A percentile compares a stretch with the other conserved stretches of the same genome.
Evolutionary conservation across 345 rosid species (phyloP).

Genomic region (Arabidopsis suecica): DNA sequence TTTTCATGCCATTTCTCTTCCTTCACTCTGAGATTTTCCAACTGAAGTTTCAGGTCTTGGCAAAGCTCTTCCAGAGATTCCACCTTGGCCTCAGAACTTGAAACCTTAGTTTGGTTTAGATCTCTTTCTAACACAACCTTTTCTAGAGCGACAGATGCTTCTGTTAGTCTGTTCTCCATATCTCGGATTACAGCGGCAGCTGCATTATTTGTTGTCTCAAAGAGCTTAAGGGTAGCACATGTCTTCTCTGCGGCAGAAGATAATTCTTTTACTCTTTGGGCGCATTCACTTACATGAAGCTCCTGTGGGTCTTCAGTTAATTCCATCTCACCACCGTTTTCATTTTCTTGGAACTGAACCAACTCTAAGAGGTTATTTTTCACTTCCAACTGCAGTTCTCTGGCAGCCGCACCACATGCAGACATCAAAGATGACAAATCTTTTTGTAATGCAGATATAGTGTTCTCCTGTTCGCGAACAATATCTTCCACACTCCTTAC

Average conservation of each 20-base stretch:
- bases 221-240: conserved; percentile 50
- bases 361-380: conserved; percentile 55
- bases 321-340: conserved; percentile 47
- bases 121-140: conserved; percentile 60
- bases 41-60: conserved; percentile 54
- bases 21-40: conserved; percentile 52
- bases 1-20: conserved; percentile 69
- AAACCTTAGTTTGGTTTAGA: conserved; percentile 53
- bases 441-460: conserved; percentile 52
- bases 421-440: conserved; percentile 56
- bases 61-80: conserved; percentile 57
- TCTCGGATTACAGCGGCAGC: conserved; percentile 60
- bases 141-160: conserved; percentile 48
- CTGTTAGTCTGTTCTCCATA: conserved; percentile 62
- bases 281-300: conserved; percentile 46
- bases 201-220: conserved; percentile 57
- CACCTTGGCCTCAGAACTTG: conserved; percentile 59
- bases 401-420: conserved; percentile 65
- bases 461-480: conserved; percentile 60
- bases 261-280: conserved; percentile 53
- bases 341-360: conserved; percentile 49
- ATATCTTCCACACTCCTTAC: conserved; percentile 51
- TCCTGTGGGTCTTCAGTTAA: conserved; percentile 43
- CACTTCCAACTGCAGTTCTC: conserved; percentile 60
- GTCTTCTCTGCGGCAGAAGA: conserved; percentile 52